A percentile compares a stretch with the other conserved stretches of the same genome.
Evolutionary conservation across 306 rosid genomes (phyloP).

Genomic region (Styphnolobium japonicum): DNA sequence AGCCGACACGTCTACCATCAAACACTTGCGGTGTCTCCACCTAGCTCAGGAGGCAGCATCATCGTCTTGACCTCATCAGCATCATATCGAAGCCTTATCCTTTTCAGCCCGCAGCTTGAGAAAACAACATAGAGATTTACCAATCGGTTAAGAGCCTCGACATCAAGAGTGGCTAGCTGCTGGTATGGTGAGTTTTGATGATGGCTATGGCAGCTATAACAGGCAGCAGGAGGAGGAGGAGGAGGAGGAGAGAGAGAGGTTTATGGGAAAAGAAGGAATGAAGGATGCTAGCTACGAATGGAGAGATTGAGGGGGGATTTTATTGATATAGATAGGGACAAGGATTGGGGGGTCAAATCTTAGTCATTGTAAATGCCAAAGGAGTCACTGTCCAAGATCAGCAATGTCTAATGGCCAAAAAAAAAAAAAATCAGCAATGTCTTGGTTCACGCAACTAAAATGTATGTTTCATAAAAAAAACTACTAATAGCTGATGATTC

Average conservation of each 20-base stretch:
- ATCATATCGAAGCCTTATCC: not conserved
- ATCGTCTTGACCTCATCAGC: not conserved
- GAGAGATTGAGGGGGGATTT: constrained; percentile 3
- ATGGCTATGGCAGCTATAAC: not conserved
- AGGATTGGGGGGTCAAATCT: constrained; percentile 23
- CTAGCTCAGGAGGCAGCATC: not conserved
- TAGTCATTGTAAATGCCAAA: constrained; percentile 38
- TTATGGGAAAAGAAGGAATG: not conserved
- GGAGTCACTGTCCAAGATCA: constrained; percentile 31
- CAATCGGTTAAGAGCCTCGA: not conserved
- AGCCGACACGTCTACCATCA: not conserved
- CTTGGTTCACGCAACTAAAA: constrained; percentile 44
- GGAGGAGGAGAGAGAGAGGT: not conserved
- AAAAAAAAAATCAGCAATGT: constrained; percentile 27
- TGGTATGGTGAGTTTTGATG: not conserved
- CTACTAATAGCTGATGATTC: constrained; percentile 14
- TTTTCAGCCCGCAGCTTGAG: not conserved
- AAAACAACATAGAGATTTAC: constrained; percentile 3
- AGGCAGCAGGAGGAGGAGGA: too few species aligned
- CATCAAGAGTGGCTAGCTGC: not conserved
- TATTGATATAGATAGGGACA: constrained; percentile 32
- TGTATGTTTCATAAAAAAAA: constrained; percentile 21
- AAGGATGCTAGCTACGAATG: not conserved
- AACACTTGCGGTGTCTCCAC: not conserved
- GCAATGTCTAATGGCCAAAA: too few species aligned